These are phyloP conservation scores for Yamadazyma kanchanaburiensis DNA, from an alignment of 1,139 yeast genomes.

Conservation along the genomic window DNA sequence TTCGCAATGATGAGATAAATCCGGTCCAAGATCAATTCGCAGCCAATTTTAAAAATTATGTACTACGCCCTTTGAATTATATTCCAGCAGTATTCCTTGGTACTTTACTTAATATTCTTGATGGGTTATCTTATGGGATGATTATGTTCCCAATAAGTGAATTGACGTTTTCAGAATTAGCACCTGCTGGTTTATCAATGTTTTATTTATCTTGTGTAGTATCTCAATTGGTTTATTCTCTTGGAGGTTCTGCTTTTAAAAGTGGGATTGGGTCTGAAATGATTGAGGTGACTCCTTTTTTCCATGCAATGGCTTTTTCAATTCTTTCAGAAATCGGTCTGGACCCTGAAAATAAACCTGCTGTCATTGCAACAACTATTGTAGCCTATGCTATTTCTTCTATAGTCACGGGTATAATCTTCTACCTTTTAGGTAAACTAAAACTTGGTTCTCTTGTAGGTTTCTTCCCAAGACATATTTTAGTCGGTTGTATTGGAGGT, in stretches of 20 bases:
- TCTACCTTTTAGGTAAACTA: constrained; percentile 72
- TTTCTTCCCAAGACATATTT: constrained; percentile 91
- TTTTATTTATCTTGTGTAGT: constrained; percentile 87
- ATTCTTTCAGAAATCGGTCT: constrained; percentile 55
- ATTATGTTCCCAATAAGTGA: constrained; percentile 91
- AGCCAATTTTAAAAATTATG: constrained; percentile 4
- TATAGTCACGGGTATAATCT: constrained; percentile 80
- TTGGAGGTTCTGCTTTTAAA: constrained; percentile 87
- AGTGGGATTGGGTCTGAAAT: constrained; percentile 95
- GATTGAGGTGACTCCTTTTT: constrained; percentile 98
- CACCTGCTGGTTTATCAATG: constrained; percentile 90
- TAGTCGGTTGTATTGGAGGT: constrained; percentile 97
- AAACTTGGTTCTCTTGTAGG: constrained; percentile 84
- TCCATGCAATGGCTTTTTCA: constrained; percentile 88
- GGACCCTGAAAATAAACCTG: constrained; percentile 43
- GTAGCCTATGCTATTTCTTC: constrained; percentile 82
- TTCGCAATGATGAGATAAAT: too few relatives aligned
- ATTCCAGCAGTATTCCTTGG: constrained; percentile 84
- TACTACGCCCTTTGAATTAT: constrained; percentile 44
- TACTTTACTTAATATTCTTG: constrained; percentile 76
- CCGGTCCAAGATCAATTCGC: background rate
- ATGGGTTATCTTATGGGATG: constrained; percentile 96
- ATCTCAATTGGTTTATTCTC: constrained; percentile 81
- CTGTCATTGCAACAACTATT: constrained; percentile 81
- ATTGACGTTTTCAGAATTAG: constrained; percentile 69